These are phyloP conservation scores for Apiospora koreana DNA, from an alignment of 2,329 filamentous ascomycete genomes.

Conservation along the genomic window DNA sequence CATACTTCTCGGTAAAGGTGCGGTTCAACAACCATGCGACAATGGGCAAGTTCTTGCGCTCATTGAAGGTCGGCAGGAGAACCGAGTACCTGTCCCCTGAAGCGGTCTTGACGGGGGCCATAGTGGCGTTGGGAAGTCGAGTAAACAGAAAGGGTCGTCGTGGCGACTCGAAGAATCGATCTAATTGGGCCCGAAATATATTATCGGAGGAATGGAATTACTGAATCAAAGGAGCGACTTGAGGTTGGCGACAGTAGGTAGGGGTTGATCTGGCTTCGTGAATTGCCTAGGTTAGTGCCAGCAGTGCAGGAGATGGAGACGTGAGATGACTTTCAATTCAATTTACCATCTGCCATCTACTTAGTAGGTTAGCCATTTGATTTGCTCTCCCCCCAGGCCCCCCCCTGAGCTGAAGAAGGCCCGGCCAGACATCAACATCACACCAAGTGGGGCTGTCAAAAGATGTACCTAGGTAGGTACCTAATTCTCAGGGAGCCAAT, in stretches of 20 bases:
- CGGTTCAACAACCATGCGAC: conserved; percentile 91
- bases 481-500: no score
- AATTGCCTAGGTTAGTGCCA: not conserved
- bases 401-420: no score
- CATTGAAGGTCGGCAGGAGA: conserved; percentile 97
- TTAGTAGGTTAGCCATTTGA: no score
- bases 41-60: conserved; percentile 95
- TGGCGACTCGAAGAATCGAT: not conserved
- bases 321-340: not conserved
- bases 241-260: not conserved
- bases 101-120: conserved; percentile 47
- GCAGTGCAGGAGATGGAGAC: not conserved
- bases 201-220: not conserved
- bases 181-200: not conserved
- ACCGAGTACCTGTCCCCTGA: conserved; percentile 85
- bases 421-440: no score
- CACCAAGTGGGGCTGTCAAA: no score
- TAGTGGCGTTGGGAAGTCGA: conserved; percentile 29
- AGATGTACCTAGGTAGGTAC: no score
- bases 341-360: no score
- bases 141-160: not conserved
- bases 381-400: no score
- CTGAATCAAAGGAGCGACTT: not conserved
- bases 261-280: not conserved
- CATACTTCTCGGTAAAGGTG: conserved; percentile 86